phyloP scores from a whole-genome alignment of 495 filamentous ascomycete genomes.

The Penicilliopsis zonata region DNA sequence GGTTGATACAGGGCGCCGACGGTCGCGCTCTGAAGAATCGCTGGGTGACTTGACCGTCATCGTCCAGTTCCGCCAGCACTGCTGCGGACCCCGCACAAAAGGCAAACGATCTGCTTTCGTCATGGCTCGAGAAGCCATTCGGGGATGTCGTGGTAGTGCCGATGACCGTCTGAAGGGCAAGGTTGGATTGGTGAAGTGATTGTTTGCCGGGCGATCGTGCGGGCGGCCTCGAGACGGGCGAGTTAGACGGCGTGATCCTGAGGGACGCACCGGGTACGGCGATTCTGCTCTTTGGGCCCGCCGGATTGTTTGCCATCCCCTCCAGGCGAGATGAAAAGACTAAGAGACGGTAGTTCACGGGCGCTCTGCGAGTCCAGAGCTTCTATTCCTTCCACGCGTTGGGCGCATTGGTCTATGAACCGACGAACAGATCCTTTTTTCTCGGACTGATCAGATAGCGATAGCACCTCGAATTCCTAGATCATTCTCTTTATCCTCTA shows the following conservation, averaged over 20 bases:
- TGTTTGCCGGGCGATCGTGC: slow-evolving; percentile 51
- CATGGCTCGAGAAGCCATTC: slow-evolving; percentile 74
- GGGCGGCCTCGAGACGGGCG: slow-evolving; percentile 51
- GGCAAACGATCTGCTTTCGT: slow-evolving; percentile 60
- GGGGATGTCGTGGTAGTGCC: slow-evolving; percentile 77
- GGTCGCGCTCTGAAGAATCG: slow-evolving; percentile 85
- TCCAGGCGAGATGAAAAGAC: slow-evolving; percentile 5
- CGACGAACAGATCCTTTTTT: too few relatives aligned
- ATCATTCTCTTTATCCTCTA: too few relatives aligned
- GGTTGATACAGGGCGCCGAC: slow-evolving; percentile 55
- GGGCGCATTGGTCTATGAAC: slow-evolving; percentile 4
- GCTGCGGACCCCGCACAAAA: slow-evolving; percentile 90
- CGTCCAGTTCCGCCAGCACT: slow-evolving; percentile 73
- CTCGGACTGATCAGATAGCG: too few relatives aligned
- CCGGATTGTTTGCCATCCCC: slow-evolving; percentile 27
- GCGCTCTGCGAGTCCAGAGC: slow-evolving; percentile 13
- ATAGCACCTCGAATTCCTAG: too few relatives aligned
- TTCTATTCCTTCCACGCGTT: slow-evolving; percentile 9
- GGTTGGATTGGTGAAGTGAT: slow-evolving; percentile 31
- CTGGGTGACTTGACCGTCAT: slow-evolving; percentile 58
- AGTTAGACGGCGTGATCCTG: slow-evolving; percentile 72
- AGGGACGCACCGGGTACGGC: slow-evolving; percentile 29
- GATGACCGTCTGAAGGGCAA: slow-evolving; percentile 73
- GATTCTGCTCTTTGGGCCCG: slow-evolving; percentile 25
- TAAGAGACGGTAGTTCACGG: slow-evolving; percentile 8